Evolutionary conservation across 1,284 basidiomycete genomes (phyloP).

Genomic region (Filobasidium uniguttulatum): DNA sequence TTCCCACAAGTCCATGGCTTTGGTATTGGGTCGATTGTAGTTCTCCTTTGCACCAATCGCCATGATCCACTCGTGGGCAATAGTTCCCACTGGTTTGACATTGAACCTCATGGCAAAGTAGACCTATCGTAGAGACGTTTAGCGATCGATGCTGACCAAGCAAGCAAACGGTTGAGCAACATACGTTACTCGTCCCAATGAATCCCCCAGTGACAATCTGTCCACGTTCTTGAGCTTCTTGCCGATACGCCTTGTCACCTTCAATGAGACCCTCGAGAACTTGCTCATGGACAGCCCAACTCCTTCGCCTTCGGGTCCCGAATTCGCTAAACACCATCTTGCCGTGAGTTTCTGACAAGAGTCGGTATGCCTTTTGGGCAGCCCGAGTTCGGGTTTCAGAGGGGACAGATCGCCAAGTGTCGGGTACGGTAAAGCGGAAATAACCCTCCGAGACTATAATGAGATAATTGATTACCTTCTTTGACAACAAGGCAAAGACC

Average conservation of each 20-base stretch:
- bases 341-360: constrained; percentile 45
- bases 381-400: constrained; percentile 42
- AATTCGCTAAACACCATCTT: constrained; percentile 80
- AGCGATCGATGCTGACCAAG: background rate
- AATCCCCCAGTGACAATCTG: constrained; percentile 44
- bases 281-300: constrained; percentile 62
- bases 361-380: constrained; percentile 52
- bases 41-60: constrained; percentile 70
- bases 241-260: constrained; percentile 45
- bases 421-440: constrained; percentile 42
- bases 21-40: constrained; percentile 59
- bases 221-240: constrained; percentile 21
- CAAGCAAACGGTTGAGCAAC: constrained; percentile 3
- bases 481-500: constrained; percentile 5
- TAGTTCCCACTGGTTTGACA: constrained; percentile 61
- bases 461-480: background rate
- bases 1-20: constrained; percentile 74
- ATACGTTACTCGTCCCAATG: constrained; percentile 76
- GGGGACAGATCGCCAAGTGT: background rate
- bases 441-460: constrained; percentile 39
- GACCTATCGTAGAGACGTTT: constrained; percentile 41
- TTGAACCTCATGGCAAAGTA: constrained; percentile 64
- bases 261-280: constrained; percentile 57
- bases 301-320: constrained; percentile 76
- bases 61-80: constrained; percentile 96